Base-by-base conservation (phyloP, 805 yeast genomes). In the Saccharomycopsis sp. region DNA sequence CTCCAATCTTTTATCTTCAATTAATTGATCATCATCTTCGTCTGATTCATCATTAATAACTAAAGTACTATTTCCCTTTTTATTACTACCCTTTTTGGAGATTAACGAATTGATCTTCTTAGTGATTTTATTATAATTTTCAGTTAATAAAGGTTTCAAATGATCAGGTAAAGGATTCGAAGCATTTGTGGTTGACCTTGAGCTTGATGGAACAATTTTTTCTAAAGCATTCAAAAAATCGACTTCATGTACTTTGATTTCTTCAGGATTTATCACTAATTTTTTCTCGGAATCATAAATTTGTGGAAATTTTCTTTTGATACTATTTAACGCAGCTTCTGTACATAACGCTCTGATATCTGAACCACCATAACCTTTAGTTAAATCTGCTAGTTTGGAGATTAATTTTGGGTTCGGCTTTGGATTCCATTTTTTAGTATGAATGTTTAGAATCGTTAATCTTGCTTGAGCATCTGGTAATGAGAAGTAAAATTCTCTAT, bases 321-420 rank as follows among this genome's bases (percentile, higher is more conserved):
- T 89, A 52, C 95, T 79, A 52, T 81, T 79, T 47, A 92, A 66
- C 0, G 97, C 97, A 23, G 96, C 88, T 56, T 92, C 98, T 0
- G 97, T 89, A 57, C 97, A 87, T 23, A 92, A 63, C 0, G 97
- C 95, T 41, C 96, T 66, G 47, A 92, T 64, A 58, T 92, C 98
- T 2, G 98, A 97, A 64, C 98, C 98, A 35, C 98, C 98, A 54
- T 84, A 92, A 0, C 98, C 98, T 56, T 88, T 89, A 0, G 98
- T 89, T 42, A 85, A 61, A 17, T 67, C 67, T 0, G 96, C 89
- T 27, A 92, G 66, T 40, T 76, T 75, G 4, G 68, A 66, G 8
- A 85, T 51, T 49, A 92, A 82, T 4, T 55, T 60, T 0, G 62
- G 62, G 5, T 74, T 57, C 42, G 84, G 60, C 3, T 83, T 80